These are phyloP conservation scores for Epichloe amarillans DNA, from an alignment of 2,329 filamentous ascomycete genomes.

Conservation along the genomic window DNA sequence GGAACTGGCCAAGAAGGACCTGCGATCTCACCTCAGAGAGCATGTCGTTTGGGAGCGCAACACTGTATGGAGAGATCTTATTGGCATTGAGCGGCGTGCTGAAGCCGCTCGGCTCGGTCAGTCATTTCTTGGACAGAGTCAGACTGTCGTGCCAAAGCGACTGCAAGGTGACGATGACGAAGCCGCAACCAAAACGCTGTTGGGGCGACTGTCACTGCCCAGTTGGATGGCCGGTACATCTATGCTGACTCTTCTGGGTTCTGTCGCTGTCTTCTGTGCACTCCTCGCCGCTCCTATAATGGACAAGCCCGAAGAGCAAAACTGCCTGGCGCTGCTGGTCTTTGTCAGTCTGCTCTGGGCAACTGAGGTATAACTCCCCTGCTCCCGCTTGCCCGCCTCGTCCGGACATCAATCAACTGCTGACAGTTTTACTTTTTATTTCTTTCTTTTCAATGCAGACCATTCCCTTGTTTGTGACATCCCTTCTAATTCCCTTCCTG, in stretches of 20 bases:
- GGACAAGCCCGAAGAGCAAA: conserved; percentile 80
- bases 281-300: conserved; percentile 71
- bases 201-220: conserved; percentile 65
- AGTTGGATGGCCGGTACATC: conserved; percentile 73
- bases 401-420: not conserved
- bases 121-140: conserved; percentile 65
- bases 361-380: conserved; percentile 57
- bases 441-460: conserved; percentile 37
- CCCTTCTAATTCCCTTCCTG: conserved; percentile 83
- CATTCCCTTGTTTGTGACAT: conserved; percentile 93
- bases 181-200: conserved; percentile 48
- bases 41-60: conserved; percentile 99
- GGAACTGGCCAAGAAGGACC: conserved; percentile 63
- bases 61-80: conserved; percentile 98
- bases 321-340: conserved; percentile 84
- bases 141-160: conserved; percentile 52
- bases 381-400: not conserved
- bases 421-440: conserved; percentile 1
- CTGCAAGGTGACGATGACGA: conserved; percentile 77
- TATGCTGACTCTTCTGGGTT: conserved; percentile 60
- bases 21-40: conserved; percentile 82
- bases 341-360: conserved; percentile 94
- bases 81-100: conserved; percentile 88
- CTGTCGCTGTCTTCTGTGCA: conserved; percentile 59
- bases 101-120: conserved; percentile 87